Evolutionary conservation across 768 basidiomycete species (phyloP).

Genomic region (Antrodiella citrinella): DNA sequence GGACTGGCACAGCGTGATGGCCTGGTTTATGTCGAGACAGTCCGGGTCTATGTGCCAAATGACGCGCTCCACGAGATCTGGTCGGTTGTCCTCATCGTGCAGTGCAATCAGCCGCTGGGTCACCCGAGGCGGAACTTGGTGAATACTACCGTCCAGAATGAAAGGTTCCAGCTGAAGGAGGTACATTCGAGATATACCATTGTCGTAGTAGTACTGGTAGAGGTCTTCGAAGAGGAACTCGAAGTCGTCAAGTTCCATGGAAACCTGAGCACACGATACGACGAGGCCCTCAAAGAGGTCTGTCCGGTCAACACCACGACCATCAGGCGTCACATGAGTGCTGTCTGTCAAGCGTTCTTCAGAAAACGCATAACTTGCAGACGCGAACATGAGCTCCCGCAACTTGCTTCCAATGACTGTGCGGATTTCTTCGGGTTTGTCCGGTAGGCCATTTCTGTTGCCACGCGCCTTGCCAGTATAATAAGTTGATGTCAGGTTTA

Average conservation of each 20-base stretch:
- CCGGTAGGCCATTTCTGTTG: slow-evolving; percentile 81
- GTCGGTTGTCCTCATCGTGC: slow-evolving; percentile 63
- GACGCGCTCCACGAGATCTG: slow-evolving; percentile 75
- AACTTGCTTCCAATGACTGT: slow-evolving; percentile 68
- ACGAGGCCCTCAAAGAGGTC: slow-evolving; percentile 86
- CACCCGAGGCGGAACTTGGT: slow-evolving; percentile 75
- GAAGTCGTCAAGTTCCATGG: slow-evolving; percentile 69
- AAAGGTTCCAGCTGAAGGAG: slow-evolving; percentile 75
- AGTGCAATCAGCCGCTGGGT: slow-evolving; percentile 76
- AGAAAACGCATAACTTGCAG: slow-evolving; percentile 85
- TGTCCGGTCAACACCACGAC: slow-evolving; percentile 89
- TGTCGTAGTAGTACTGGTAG: slow-evolving; percentile 81
- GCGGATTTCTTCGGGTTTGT: slow-evolving; percentile 47
- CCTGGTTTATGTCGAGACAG: slow-evolving; percentile 90
- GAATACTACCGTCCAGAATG: slow-evolving; percentile 67
- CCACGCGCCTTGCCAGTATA: slow-evolving; percentile 75
- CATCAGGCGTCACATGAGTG: slow-evolving; percentile 75
- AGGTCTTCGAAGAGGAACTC: slow-evolving; percentile 92
- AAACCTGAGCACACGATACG: slow-evolving; percentile 65
- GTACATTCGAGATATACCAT: slow-evolving; percentile 80
- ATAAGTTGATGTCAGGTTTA: slow-evolving; percentile 77
- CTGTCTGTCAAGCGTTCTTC: slow-evolving; percentile 90
- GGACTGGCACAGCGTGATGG: slow-evolving; percentile 75
- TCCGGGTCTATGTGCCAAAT: slow-evolving; percentile 96
- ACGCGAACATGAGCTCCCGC: slow-evolving; percentile 78